phyloP scores from a whole-genome alignment of 1,284 basidiomycete genomes.

The Meira nashicola region DNA sequence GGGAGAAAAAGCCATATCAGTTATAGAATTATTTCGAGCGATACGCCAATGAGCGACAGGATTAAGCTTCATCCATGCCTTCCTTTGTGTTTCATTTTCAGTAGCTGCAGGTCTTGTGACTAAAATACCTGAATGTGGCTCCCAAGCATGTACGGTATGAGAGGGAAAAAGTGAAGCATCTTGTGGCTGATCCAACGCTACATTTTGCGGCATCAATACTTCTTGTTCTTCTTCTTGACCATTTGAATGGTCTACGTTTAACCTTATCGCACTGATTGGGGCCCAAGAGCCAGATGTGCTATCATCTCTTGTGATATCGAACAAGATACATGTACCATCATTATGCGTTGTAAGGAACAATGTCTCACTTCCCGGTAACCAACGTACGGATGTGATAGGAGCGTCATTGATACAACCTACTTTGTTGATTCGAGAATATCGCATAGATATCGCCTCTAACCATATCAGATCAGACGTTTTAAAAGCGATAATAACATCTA shows the following conservation, averaged over 20 bases:
- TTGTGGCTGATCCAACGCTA: neutral
- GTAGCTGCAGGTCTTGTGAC: slow-evolving; percentile 11
- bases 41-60: slow-evolving; percentile 44
- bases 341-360: slow-evolving; percentile 86
- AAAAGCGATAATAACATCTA: slow-evolving; percentile 91
- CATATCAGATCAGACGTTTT: slow-evolving; percentile 77
- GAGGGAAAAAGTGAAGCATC: too few species aligned
- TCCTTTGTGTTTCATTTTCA: neutral
- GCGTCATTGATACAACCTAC: slow-evolving; percentile 74
- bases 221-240: slow-evolving; percentile 7
- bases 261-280: neutral
- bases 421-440: slow-evolving; percentile 87
- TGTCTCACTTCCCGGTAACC: slow-evolving; percentile 69
- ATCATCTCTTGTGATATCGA: slow-evolving; percentile 84
- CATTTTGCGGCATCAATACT: neutral
- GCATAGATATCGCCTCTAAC: slow-evolving; percentile 72
- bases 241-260: neutral
- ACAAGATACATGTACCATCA: slow-evolving; percentile 80
- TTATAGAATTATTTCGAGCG: slow-evolving; percentile 18
- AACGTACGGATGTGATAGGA: slow-evolving; percentile 75
- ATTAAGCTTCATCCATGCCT: slow-evolving; percentile 20
- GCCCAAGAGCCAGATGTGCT: slow-evolving; percentile 53
- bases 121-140: neutral
- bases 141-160: neutral
- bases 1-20: slow-evolving; percentile 45